Percentiles rank a stretch among this genome's conserved stretches.
phyloP scores from a whole-genome alignment of 768 basidiomycete species.

The Sistotremastrum suecicum region DNA sequence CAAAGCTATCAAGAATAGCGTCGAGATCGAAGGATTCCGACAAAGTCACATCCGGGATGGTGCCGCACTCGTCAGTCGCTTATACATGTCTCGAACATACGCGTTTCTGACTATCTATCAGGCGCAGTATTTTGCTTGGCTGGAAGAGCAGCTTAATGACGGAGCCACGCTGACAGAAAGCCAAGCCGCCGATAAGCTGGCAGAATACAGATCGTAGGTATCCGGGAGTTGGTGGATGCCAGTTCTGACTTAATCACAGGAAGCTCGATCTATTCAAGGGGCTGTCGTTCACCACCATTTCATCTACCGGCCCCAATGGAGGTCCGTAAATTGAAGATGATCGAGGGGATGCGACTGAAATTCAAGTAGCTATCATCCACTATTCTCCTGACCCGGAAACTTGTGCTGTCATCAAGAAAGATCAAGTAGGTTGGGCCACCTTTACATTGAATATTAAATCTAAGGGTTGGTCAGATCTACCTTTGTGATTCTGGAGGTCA shows the following conservation, averaged over 20 bases:
- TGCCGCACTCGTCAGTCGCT: slow-evolving; percentile 40
- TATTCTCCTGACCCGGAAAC: slow-evolving; percentile 68
- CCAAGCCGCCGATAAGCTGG: slow-evolving; percentile 65
- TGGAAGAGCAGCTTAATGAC: slow-evolving; percentile 65
- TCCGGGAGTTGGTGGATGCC: neutral
- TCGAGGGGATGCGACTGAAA: neutral
- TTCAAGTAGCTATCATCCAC: slow-evolving; percentile 69
- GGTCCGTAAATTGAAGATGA: slow-evolving; percentile 30
- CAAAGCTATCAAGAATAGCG: slow-evolving; percentile 68
- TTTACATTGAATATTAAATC: slow-evolving; percentile 16
- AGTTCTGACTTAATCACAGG: slow-evolving; percentile 21
- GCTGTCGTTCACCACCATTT: slow-evolving; percentile 85
- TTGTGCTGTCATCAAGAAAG: slow-evolving; percentile 60
- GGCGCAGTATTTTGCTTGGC: slow-evolving; percentile 85
- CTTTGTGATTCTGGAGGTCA: slow-evolving; percentile 80
- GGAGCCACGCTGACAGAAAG: slow-evolving; percentile 58
- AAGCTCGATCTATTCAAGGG: slow-evolving; percentile 73
- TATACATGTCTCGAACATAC: neutral
- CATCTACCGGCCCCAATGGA: slow-evolving; percentile 83
- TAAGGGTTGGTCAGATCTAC: slow-evolving; percentile 38
- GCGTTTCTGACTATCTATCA: neutral
- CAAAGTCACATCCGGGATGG: slow-evolving; percentile 84
- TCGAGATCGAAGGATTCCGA: slow-evolving; percentile 83
- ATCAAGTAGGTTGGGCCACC: slow-evolving; percentile 34
- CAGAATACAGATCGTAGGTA: slow-evolving; percentile 67